phyloP scores from a whole-genome alignment of 139 green algal genomes.

The Dunaliella primolecta region DNA sequence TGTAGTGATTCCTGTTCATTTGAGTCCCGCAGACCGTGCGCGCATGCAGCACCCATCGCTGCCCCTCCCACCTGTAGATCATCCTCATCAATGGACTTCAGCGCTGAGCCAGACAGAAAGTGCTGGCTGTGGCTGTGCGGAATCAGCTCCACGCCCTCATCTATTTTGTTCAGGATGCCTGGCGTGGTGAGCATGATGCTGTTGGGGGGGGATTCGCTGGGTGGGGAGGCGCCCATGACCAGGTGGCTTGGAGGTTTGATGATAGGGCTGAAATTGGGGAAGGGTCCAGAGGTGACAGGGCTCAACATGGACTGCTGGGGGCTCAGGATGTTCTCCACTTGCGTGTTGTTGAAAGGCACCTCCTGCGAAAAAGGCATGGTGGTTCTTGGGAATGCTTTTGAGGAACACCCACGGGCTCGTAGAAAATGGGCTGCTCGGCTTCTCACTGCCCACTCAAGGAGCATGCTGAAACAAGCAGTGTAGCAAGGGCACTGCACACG shows the following conservation, averaged over 20 bases:
- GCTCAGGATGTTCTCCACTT: slow-evolving; percentile 54
- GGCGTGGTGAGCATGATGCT: neutral
- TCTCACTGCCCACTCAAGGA: too few relatives aligned
- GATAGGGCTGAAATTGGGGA: slow-evolving; percentile 3
- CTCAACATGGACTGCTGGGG: slow-evolving; percentile 24
- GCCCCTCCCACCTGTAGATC: neutral
- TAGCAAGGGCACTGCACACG: too few relatives aligned
- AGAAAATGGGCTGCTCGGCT: too few relatives aligned
- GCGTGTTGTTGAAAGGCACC: slow-evolving; percentile 64
- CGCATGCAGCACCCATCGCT: too few relatives aligned
- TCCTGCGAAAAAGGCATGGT: slow-evolving; percentile 41
- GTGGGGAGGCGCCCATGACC: slow-evolving; percentile 23
- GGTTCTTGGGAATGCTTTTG: too few relatives aligned
- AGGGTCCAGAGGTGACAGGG: slow-evolving; percentile 15
- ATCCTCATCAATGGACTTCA: neutral
- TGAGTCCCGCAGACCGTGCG: too few relatives aligned
- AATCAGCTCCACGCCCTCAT: slow-evolving; percentile 9
- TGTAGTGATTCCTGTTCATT: too few relatives aligned
- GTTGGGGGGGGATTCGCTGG: neutral
- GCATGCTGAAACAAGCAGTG: too few relatives aligned
- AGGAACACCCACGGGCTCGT: too few relatives aligned
- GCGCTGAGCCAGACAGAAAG: neutral
- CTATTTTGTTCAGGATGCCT: slow-evolving; percentile 11
- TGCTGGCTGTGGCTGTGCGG: neutral
- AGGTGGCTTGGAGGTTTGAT: slow-evolving; percentile 21